Conservation (phyloP, 306 rosid species). For the Psophocarpus tetragonolobus region DNA sequence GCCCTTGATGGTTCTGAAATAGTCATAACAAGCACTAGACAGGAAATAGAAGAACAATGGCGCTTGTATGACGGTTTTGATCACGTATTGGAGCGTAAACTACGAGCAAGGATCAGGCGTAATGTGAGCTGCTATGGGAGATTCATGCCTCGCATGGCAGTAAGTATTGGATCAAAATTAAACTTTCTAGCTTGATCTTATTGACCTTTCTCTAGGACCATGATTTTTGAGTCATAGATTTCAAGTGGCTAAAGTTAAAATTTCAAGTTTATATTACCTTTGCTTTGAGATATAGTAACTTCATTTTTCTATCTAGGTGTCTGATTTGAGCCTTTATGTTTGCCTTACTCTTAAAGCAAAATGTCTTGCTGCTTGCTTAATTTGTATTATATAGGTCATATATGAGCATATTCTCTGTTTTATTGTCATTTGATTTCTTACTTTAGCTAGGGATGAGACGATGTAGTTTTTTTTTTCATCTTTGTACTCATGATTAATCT, state of each 20-base stretch:
- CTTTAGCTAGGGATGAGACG: not conserved
- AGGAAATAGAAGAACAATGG: conserved; percentile 98
- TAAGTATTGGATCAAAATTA: conserved; percentile 45
- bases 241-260: conserved; percentile 32
- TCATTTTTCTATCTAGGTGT: conserved; percentile 21
- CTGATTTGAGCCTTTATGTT: conserved; percentile 12
- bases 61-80: conserved; percentile 96
- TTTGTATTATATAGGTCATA: not conserved
- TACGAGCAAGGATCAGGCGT: conserved; percentile 94
- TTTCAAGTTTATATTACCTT: conserved; percentile 28
- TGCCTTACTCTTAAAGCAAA: conserved; percentile 21
- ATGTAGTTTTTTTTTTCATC: not conserved
- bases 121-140: conserved; percentile 98
- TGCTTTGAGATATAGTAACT: not conserved
- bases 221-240: conserved; percentile 33
- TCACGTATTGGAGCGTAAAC: conserved; percentile 92
- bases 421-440: not conserved
- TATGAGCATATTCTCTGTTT: conserved; percentile 2
- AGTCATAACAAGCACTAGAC: conserved; percentile 90
- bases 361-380: conserved; percentile 17
- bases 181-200: conserved; percentile 6
- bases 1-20: conserved; percentile 92
- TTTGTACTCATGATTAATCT: conserved; percentile 22
- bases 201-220: conserved; percentile 13
- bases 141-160: conserved; percentile 95